Base-by-base conservation (phyloP, 176 grass and related monocot species). In the Oryza rufipogon region DNA sequence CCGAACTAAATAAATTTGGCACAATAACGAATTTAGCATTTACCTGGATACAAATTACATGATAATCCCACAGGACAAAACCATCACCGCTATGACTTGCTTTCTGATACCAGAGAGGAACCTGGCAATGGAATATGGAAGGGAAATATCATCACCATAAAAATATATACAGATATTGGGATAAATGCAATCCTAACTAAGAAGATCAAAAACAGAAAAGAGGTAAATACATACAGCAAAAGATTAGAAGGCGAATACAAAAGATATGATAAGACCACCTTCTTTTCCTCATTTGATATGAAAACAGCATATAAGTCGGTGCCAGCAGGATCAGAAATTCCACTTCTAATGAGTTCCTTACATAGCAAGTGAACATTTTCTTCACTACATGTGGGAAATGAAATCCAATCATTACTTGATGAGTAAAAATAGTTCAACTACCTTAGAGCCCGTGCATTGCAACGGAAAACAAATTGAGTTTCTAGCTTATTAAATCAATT, bases 31-130 rank as follows among this genome's bases (percentile, higher is more conserved):
- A 45, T 82, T 68, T 65, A 39, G 48, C 17, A 25, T 85, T 86
- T 89, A 98, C 93, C 93, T 95, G 91, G 73, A 95, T 80, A 47
- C 96, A 98, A 33, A 95, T 95, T 44, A 93, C 93, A 87, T 98
- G 96, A 88, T 98, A 95, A 86, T 98, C 96, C 93, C 96, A 98
- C 69, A 90, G 28, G 72, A 95, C 88, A 86, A 95, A 85, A 49
- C 89, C 93, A 52, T 91, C 87, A 42, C 70, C 71, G 84, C 23
- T 74, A 78, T 74, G 61, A 68, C 96, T 91, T 69, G 89, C 92
- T 79, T 98, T 98, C 79, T 95, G 96, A 88, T 93, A 74, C 96
- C 96, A 95, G 48, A 98, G 71, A 38, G 93, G 96, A 89, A 95
- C 84, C 96, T 98, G 71, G 54, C 38, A 85, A 64, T 39, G 20